Conservation (phyloP, 495 filamentous ascomycete genomes). For the Penicillium odoratum region DNA sequence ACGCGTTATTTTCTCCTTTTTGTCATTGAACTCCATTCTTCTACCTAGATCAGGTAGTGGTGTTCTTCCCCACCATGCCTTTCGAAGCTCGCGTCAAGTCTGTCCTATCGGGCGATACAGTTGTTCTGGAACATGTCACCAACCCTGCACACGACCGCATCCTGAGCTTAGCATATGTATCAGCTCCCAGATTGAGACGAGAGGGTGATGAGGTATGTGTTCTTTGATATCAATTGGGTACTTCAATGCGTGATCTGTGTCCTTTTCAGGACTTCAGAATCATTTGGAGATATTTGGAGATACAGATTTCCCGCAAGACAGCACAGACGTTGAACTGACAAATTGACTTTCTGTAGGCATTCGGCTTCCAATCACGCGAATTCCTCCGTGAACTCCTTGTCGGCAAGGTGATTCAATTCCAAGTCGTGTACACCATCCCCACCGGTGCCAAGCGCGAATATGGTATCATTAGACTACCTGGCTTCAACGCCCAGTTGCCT, state of each 20-base stretch:
- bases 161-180: slow-evolving; percentile 87
- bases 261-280: not conserved
- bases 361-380: slow-evolving; percentile 90
- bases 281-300: not conserved
- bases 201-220: slow-evolving; percentile 81
- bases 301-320: not conserved
- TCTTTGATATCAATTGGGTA: slow-evolving; percentile 9
- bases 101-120: slow-evolving; percentile 87
- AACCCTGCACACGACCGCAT: slow-evolving; percentile 75
- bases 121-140: slow-evolving; percentile 74
- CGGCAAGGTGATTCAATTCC: slow-evolving; percentile 83
- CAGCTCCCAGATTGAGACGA: slow-evolving; percentile 78
- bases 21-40: not conserved
- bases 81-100: slow-evolving; percentile 84
- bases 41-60: slow-evolving; percentile 17
- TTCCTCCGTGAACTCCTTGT: slow-evolving; percentile 80
- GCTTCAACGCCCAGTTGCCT: slow-evolving; percentile 71
- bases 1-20: slow-evolving; percentile 13
- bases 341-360: slow-evolving; percentile 52
- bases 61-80: slow-evolving; percentile 36
- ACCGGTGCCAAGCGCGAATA: slow-evolving; percentile 81
- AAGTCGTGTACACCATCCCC: slow-evolving; percentile 78
- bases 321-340: slow-evolving; percentile 4
- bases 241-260: not conserved
- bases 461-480: slow-evolving; percentile 69